Base-by-base conservation (phyloP, 148 eudicot species). In the Spergularia bocconei region DNA sequence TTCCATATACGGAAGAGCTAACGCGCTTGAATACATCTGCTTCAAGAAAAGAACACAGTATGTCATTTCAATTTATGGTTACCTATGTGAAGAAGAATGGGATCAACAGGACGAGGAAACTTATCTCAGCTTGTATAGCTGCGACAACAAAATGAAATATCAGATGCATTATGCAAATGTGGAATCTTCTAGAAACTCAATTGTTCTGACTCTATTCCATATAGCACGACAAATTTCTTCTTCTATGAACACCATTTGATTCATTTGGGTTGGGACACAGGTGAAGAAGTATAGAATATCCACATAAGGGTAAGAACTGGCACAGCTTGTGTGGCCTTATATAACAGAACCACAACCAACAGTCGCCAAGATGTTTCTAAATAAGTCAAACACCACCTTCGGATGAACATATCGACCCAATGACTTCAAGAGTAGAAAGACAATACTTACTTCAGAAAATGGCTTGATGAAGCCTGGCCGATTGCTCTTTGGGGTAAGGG, bases 11-110 rank as follows among this genome's bases (percentile, higher is more conserved):
- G 94, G 81, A 75, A 87, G 85, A 84, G 81, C 73, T 65, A 91
- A 78, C 53, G 90, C 86, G 62, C 86, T 88, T 53, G 96, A 78
- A 76, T 86, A 79, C 77, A 86, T 82, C 98, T 96, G 97, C 67
- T 75, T 38, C 74, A 79, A 77, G 53, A n/a, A 53, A 66, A 70
- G 21, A 44, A 29, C 21, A 13, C 51, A 57, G 10, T 8, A 19
- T 48, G 56, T 54, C 38, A 72, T 38, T 39, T 33, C 23, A 64
- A 21, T 21, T 50, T n/a, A 44, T 10, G 38, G 51, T 23, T 69
- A 58, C 12, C 47, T 38, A 51, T 33, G 6, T 16, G 13, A 48
- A 68, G 44, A 39, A 73, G 23, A 47, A 55, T 59, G 16, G n/a
- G 15, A 14, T 19, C 50, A 48, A 53, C 44, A 69, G 57, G 57